Conservation (phyloP, 495 filamentous ascomycete genomes). For the Cladorrhinum samala region DNA sequence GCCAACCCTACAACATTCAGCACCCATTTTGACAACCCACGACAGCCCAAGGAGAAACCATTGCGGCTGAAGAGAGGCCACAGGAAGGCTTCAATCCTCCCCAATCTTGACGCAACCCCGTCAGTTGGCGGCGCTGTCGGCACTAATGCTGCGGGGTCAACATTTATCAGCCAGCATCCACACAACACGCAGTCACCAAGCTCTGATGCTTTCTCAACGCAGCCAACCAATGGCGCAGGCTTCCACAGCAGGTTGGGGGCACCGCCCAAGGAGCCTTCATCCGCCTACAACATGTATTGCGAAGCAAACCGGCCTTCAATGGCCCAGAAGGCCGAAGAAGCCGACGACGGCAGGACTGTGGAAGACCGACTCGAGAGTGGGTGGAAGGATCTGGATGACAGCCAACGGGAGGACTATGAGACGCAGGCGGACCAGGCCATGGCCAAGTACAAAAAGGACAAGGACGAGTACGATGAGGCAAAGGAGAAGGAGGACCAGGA, state of each 20-base stretch:
- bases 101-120: constrained; percentile 17
- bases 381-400: constrained; percentile 43
- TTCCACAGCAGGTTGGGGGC: constrained; percentile 4
- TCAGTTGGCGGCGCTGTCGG: constrained; percentile 17
- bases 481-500: constrained; percentile 14
- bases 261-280: neutral
- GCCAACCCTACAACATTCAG: constrained; percentile 6
- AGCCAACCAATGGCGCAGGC: constrained; percentile 28
- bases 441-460: constrained; percentile 39
- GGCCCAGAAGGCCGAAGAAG: constrained; percentile 30
- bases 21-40: constrained; percentile 12
- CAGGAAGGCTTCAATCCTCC: constrained; percentile 44
- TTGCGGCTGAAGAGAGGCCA: constrained; percentile 79
- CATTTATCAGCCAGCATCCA: constrained; percentile 40
- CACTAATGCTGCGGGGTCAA: constrained; percentile 19
- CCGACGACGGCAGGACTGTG: constrained; percentile 28
- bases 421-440: constrained; percentile 35
- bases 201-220: constrained; percentile 40
- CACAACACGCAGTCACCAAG: constrained; percentile 38
- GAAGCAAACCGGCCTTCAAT: neutral
- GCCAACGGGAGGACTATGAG: constrained; percentile 40
- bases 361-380: constrained; percentile 38
- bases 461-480: constrained; percentile 28
- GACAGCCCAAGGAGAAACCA: constrained; percentile 83
- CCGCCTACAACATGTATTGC: neutral